phyloP scores from a whole-genome alignment of 2,329 filamentous ascomycete genomes.

The Penicillium hordei region DNA sequence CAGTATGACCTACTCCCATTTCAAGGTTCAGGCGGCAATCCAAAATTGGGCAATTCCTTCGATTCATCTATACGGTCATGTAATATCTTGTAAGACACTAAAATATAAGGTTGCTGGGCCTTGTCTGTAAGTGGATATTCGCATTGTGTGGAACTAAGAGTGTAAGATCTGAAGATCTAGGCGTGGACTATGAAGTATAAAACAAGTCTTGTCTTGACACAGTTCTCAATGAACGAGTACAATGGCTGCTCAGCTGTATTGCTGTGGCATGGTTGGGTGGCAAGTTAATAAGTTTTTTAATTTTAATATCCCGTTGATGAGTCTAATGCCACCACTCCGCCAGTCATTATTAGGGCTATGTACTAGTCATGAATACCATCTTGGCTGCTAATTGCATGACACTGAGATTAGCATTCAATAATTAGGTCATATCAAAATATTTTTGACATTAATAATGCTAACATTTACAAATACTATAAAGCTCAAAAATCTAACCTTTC shows the following conservation, averaged over 20 bases:
- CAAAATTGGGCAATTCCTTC: conserved; percentile 30
- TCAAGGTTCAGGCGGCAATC: conserved; percentile 36
- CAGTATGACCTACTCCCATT: conserved; percentile 38
- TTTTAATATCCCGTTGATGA: neutral
- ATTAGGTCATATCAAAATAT: too few relatives aligned
- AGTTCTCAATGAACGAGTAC: neutral
- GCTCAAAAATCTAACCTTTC: neutral
- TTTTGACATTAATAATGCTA: neutral
- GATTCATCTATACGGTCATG: conserved; percentile 1
- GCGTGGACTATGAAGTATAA: neutral
- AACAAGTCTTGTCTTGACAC: neutral
- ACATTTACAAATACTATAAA: too few relatives aligned
- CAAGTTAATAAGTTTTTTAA: neutral
- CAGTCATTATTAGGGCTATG: neutral
- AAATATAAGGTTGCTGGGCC: conserved; percentile 10
- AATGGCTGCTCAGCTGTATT: neutral
- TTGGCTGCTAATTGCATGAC: neutral
- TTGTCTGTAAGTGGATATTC: conserved; percentile 4
- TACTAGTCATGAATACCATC: neutral
- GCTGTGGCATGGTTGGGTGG: neutral
- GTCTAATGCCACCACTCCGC: neutral
- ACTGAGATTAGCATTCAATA: neutral
- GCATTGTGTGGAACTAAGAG: conserved; percentile 1
- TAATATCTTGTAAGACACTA: neutral
- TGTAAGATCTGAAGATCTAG: conserved; percentile 3